phyloP scores from a whole-genome alignment of 2,329 filamentous ascomycete genomes.

The Colletotrichum brevisporum region DNA sequence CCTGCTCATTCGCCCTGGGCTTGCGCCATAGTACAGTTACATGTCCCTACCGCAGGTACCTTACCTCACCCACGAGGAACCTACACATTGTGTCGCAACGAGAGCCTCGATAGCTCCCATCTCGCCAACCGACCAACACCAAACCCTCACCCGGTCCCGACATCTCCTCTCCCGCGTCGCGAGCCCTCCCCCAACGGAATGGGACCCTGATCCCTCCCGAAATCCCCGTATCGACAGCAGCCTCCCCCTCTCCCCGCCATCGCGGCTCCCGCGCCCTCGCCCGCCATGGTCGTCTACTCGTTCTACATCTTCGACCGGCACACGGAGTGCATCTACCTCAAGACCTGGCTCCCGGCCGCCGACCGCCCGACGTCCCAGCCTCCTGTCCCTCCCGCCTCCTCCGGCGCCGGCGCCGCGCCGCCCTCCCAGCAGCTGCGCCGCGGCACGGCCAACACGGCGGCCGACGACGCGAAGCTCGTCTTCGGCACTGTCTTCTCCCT shows the following conservation, averaged over 20 bases:
- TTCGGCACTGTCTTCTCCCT: constrained; percentile 98
- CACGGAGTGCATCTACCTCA: constrained; percentile 97
- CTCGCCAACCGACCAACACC: not conserved
- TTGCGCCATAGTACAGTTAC: no score
- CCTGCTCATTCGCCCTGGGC: no score
- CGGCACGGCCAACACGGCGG: constrained; percentile 50
- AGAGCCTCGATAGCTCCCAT: constrained; percentile 10
- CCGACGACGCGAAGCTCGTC: constrained; percentile 95
- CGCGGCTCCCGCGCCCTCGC: constrained; percentile 3
- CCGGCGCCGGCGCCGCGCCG: constrained; percentile 36
- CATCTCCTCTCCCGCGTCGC: not conserved
- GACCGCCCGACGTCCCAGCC: constrained; percentile 55
- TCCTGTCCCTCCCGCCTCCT: constrained; percentile 55
- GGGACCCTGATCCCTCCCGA: constrained; percentile 17
- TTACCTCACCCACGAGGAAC: no score
- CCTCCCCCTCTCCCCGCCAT: not conserved
- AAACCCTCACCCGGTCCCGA: not conserved
- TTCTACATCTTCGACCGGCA: constrained; percentile 99
- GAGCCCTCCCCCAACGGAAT: constrained; percentile 13
- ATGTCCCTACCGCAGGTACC: no score
- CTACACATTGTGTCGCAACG: no score
- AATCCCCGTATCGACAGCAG: not conserved
- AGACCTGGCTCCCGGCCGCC: constrained; percentile 77
- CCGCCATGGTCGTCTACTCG: constrained; percentile 90
- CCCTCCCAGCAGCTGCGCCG: constrained; percentile 32